phyloP scores from a whole-genome alignment of 2,329 filamentous ascomycete genomes.

The Trichoderma aggressivum region DNA sequence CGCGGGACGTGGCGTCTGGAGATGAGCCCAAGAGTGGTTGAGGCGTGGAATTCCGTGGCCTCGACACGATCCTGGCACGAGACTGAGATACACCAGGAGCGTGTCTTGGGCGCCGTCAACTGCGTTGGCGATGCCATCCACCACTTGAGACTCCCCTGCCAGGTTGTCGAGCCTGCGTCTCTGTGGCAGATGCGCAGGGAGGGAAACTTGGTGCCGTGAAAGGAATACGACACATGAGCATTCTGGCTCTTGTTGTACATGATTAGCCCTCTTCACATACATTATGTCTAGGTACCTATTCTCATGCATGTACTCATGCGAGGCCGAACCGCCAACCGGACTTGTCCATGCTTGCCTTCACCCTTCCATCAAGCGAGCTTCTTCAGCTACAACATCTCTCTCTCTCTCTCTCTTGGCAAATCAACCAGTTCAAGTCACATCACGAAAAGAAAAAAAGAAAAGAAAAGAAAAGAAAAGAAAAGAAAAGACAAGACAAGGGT shows the following conservation, averaged over 20 bases:
- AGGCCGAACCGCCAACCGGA: background rate
- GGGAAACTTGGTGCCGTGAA: conserved; percentile 10
- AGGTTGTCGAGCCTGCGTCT: conserved; percentile 32
- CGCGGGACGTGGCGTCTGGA: conserved; percentile 33
- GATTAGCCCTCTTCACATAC: background rate
- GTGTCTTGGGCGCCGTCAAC: conserved; percentile 14
- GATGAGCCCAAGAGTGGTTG: conserved; percentile 27
- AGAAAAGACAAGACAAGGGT: background rate
- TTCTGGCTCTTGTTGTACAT: background rate
- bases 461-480: too few relatives aligned
- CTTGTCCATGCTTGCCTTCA: background rate
- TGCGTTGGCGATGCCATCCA: conserved; percentile 34
- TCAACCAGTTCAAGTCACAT: background rate
- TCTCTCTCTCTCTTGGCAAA: background rate
- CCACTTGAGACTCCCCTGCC: conserved; percentile 30
- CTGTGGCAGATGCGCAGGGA: conserved; percentile 34
- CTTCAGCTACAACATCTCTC: background rate
- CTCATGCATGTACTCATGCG: background rate
- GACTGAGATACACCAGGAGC: conserved; percentile 21
- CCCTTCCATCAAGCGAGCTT: too few relatives aligned
- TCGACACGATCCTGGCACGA: conserved; percentile 7
- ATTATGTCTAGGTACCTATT: too few relatives aligned
- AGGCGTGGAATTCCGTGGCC: conserved; percentile 20
- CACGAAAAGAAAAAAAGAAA: background rate
- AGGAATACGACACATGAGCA: background rate